These are phyloP conservation scores for Aphanomyces invadans DNA, from an alignment of 352 stramenopile genomes.

Conservation along the genomic window DNA sequence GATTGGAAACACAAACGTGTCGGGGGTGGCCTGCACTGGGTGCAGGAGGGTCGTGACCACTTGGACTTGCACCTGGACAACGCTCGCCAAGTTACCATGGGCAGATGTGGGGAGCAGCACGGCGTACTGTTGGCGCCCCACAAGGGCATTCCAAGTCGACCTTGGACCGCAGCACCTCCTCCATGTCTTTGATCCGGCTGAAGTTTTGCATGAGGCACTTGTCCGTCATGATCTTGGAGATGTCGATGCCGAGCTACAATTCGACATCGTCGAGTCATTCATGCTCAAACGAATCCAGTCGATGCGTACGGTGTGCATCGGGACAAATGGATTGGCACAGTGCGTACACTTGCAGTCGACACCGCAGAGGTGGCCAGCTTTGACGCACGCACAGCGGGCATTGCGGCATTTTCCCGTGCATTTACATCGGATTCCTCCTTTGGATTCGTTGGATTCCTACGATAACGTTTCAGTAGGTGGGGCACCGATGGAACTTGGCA, in stretches of 20 bases:
- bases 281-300: neutral
- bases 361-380: constrained; percentile 69
- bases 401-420: constrained; percentile 80
- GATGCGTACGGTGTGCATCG: constrained; percentile 45
- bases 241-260: constrained; percentile 48
- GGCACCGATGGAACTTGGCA: neutral
- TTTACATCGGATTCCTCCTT: constrained; percentile 41
- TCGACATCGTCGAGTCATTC: neutral
- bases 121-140: constrained; percentile 20
- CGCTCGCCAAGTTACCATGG: no score
- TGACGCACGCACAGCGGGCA: constrained; percentile 71
- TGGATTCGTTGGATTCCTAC: constrained; percentile 24
- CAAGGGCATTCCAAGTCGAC: constrained; percentile 62
- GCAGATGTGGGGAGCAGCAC: no score
- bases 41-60: no score
- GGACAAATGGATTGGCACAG: constrained; percentile 71
- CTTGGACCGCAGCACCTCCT: constrained; percentile 63
- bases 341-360: constrained; percentile 68
- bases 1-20: no score
- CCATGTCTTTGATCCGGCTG: constrained; percentile 78
- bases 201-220: constrained; percentile 77
- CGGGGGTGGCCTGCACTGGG: no score
- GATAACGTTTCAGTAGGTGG: no score
- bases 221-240: constrained; percentile 55
- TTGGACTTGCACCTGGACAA: no score